Percentiles rank a stretch among this genome's conserved stretches.
Evolutionary conservation across 2,329 filamentous ascomycete species (phyloP).

Genomic region (Colletotrichum higginsianum): DNA sequence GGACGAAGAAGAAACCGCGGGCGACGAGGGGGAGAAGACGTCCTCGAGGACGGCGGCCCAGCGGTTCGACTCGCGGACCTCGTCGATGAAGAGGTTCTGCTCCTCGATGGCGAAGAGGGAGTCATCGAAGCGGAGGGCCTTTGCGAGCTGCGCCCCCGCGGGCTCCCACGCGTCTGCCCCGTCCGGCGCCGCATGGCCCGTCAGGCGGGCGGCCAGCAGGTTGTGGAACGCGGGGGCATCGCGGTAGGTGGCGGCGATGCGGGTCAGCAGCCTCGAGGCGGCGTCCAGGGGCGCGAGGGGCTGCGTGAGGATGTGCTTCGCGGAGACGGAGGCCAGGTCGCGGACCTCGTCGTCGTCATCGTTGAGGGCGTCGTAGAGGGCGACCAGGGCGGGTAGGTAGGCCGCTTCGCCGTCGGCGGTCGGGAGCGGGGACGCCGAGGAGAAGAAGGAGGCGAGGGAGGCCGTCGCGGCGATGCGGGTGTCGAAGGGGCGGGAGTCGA

Average conservation of each 20-base stretch:
- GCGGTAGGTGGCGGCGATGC: conserved; percentile 57
- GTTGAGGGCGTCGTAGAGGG: conserved; percentile 82
- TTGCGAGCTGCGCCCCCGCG: conserved; percentile 57
- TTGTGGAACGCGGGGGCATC: conserved; percentile 54
- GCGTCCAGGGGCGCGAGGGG: conserved; percentile 66
- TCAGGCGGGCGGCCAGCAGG: conserved; percentile 60
- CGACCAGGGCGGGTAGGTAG: conserved; percentile 71
- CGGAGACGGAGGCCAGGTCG: conserved; percentile 70
- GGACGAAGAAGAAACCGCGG: conserved; percentile 15
- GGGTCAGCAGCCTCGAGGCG: conserved; percentile 60
- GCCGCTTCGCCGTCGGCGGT: conserved; percentile 47
- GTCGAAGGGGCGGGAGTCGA: conserved; percentile 69
- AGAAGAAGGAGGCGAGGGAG: conserved; percentile 69
- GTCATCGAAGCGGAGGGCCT: conserved; percentile 70
- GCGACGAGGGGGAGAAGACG: not conserved
- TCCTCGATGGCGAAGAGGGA: conserved; percentile 90
- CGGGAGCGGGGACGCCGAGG: conserved; percentile 46
- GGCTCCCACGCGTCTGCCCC: conserved; percentile 44
- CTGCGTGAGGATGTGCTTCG: conserved; percentile 60
- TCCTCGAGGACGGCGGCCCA: conserved; percentile 72
- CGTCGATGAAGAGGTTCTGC: conserved; percentile 94
- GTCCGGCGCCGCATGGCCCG: conserved; percentile 47
- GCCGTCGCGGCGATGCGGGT: conserved; percentile 72
- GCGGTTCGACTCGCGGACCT: conserved; percentile 78
- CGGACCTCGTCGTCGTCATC: conserved; percentile 96